phyloP scores from a whole-genome alignment of 257 asterid species.

The Nicotiana paniculata region DNA sequence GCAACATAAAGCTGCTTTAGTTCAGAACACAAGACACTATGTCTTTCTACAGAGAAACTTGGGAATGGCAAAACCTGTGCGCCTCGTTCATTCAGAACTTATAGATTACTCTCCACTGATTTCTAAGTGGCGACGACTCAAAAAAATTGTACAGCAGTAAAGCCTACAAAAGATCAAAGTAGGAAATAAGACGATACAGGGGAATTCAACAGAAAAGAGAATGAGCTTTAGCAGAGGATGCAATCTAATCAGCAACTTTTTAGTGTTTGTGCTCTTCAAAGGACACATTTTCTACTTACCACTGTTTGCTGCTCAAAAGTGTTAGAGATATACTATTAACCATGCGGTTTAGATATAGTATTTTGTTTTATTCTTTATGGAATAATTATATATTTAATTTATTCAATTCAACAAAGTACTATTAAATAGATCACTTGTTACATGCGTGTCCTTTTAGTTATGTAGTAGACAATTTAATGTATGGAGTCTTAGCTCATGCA shows the following conservation, averaged over 20 bases:
- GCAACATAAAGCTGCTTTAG: constrained; percentile 51
- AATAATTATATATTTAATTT: no score
- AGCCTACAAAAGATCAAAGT: constrained; percentile 27
- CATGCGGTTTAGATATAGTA: no score
- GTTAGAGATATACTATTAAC: no score
- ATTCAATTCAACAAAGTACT: no score
- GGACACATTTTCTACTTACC: background rate
- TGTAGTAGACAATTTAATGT: no score
- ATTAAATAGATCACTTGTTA: no score
- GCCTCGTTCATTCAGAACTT: background rate
- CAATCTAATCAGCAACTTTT: background rate
- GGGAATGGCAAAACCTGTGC: constrained; percentile 22
- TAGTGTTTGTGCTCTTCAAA: background rate
- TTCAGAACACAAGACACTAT: constrained; percentile 45
- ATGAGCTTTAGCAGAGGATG: background rate
- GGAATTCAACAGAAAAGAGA: background rate
- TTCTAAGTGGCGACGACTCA: constrained; percentile 8
- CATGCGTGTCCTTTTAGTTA: no score
- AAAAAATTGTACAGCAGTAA: constrained; percentile 60
- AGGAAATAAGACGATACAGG: background rate
- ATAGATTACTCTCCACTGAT: background rate
- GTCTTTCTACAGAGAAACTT: constrained; percentile 32
- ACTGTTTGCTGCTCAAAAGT: background rate
- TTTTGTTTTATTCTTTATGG: no score
- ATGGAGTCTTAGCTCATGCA: no score